Conservation (phyloP, 139 green algal species). For the Pleodorina starrii region DNA sequence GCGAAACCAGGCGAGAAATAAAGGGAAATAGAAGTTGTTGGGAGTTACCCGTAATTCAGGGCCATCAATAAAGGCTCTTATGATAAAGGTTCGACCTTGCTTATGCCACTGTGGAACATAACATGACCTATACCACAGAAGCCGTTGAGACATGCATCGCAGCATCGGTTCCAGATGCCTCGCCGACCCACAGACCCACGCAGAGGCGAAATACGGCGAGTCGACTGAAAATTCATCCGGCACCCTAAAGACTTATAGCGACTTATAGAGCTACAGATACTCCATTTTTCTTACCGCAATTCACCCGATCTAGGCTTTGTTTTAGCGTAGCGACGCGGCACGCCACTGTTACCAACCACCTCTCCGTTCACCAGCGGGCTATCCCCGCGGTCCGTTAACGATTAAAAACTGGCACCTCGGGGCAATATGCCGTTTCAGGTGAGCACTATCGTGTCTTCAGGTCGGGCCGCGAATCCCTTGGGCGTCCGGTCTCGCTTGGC, state of each 20-base stretch:
- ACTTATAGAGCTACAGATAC: too few species aligned
- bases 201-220: background rate
- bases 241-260: too few species aligned
- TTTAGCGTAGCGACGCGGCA: background rate
- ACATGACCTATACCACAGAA: too few species aligned
- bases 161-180: background rate
- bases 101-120: too few species aligned
- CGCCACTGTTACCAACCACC: constrained; percentile 1
- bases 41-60: background rate
- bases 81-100: too few species aligned
- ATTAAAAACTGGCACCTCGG: constrained; percentile 5
- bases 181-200: constrained; percentile 11
- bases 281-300: too few species aligned
- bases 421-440: constrained; percentile 40
- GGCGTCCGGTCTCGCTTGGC: background rate
- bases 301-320: background rate
- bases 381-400: background rate
- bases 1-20: background rate
- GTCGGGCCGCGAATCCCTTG: background rate
- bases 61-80: background rate
- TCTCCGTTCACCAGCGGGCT: background rate
- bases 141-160: too few species aligned
- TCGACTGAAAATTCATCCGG: background rate
- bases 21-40: background rate
- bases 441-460: background rate